These are phyloP conservation scores for Dacryopinax spathularia DNA, from an alignment of 768 basidiomycete genomes.

Conservation along the genomic window DNA sequence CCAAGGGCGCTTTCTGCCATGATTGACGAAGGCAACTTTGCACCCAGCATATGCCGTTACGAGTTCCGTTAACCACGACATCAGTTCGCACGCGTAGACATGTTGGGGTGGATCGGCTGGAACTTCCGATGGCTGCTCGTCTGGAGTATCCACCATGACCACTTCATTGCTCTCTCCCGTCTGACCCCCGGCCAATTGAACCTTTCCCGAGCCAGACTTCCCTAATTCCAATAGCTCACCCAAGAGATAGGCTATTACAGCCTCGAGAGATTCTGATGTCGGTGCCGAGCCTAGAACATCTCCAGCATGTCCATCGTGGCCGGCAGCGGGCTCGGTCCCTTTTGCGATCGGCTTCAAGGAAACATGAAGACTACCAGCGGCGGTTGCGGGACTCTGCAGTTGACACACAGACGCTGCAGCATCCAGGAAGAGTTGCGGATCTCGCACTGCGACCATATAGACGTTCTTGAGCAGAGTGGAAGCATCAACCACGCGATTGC, in stretches of 20 bases:
- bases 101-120: not conserved
- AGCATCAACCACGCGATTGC: constrained; percentile 45
- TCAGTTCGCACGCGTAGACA: constrained; percentile 17
- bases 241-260: constrained; percentile 46
- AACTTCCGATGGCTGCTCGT: not conserved
- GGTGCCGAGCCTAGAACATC: constrained; percentile 13
- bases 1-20: constrained; percentile 37
- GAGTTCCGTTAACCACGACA: constrained; percentile 55
- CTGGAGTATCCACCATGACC: constrained; percentile 4
- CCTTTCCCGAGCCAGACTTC: constrained; percentile 28
- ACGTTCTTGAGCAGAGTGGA: constrained; percentile 59
- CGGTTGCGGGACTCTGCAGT: constrained; percentile 50
- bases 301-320: constrained; percentile 10
- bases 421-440: constrained; percentile 61
- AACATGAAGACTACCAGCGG: constrained; percentile 39
- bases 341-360: constrained; percentile 33
- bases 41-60: constrained; percentile 85
- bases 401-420: constrained; percentile 56
- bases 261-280: constrained; percentile 36
- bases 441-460: constrained; percentile 66
- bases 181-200: not conserved
- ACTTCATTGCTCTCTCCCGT: not conserved
- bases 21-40: constrained; percentile 77
- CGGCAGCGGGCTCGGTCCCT: constrained; percentile 24
- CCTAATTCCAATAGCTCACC: constrained; percentile 51